phyloP scores from a whole-genome alignment of 495 filamentous ascomycete species.

The Podospora fimiseda region DNA sequence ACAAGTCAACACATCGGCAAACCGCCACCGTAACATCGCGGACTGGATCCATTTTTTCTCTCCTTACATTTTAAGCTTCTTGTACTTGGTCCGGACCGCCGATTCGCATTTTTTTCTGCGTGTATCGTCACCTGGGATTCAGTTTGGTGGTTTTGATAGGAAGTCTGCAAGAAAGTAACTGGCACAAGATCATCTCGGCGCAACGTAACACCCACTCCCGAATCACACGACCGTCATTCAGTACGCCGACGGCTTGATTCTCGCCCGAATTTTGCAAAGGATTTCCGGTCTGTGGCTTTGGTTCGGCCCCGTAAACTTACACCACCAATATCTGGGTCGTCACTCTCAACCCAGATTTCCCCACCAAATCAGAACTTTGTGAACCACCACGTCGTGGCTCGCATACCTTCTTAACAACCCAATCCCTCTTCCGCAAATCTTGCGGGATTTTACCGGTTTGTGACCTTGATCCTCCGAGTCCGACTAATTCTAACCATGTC shows the following conservation, averaged over 20 bases:
- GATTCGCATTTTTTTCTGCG: neutral
- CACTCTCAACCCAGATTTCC: neutral
- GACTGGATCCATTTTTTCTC: neutral
- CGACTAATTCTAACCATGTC: neutral
- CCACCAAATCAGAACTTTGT: neutral
- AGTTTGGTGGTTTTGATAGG: constrained; percentile 1
- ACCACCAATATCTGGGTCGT: neutral
- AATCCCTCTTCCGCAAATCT: neutral
- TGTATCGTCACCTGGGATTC: constrained; percentile 3
- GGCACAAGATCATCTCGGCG: constrained; percentile 5
- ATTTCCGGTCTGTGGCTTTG: neutral
- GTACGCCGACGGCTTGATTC: neutral
- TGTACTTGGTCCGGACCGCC: constrained; percentile 1
- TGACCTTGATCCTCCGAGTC: neutral
- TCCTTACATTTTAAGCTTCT: neutral
- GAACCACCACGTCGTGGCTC: neutral
- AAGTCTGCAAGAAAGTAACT: constrained; percentile 7
- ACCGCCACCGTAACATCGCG: neutral
- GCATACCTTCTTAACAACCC: neutral
- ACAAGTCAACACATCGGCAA: neutral
- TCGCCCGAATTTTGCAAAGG: neutral
- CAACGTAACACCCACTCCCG: constrained; percentile 13
- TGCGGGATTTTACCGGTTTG: neutral
- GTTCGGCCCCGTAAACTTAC: neutral
- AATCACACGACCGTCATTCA: constrained; percentile 8